These are phyloP conservation scores for Termitomyces bulborhizus DNA, from an alignment of 768 basidiomycete genomes.

Conservation along the genomic window DNA sequence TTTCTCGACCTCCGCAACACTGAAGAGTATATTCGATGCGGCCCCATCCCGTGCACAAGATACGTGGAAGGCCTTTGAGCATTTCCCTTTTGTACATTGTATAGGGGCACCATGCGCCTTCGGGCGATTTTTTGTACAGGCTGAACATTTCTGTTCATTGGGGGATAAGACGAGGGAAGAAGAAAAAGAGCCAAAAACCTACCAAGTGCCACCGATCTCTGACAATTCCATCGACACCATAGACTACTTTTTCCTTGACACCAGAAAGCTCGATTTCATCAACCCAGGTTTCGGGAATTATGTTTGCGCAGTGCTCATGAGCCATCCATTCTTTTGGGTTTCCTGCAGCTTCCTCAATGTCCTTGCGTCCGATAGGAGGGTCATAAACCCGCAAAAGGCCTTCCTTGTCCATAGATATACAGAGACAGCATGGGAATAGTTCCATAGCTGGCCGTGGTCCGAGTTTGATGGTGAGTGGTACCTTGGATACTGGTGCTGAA, in stretches of 20 bases:
- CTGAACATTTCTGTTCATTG: slow-evolving; percentile 73
- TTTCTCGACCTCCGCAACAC: slow-evolving; percentile 68
- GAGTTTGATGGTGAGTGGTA: slow-evolving; percentile 61
- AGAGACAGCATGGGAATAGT: slow-evolving; percentile 63
- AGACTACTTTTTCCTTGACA: slow-evolving; percentile 50
- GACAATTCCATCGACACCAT: slow-evolving; percentile 84
- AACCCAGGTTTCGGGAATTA: slow-evolving; percentile 91
- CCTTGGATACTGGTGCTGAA: slow-evolving; percentile 23
- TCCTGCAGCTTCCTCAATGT: slow-evolving; percentile 41
- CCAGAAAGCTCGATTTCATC: slow-evolving; percentile 54
- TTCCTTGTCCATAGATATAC: slow-evolving; percentile 44
- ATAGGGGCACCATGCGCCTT: slow-evolving; percentile 78
- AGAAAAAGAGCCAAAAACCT: slow-evolving; percentile 20
- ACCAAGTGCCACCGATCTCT: slow-evolving; percentile 94
- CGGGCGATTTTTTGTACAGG: slow-evolving; percentile 62
- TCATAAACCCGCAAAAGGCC: slow-evolving; percentile 64
- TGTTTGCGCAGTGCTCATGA: slow-evolving; percentile 72
- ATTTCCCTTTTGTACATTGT: slow-evolving; percentile 94
- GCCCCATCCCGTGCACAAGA: slow-evolving; percentile 71
- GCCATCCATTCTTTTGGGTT: slow-evolving; percentile 59
- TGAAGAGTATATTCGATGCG: slow-evolving; percentile 50
- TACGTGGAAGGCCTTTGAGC: slow-evolving; percentile 89
- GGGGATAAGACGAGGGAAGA: neutral
- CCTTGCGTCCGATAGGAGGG: slow-evolving; percentile 51
- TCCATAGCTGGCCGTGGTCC: slow-evolving; percentile 57